Evolutionary conservation across 257 asterid species (phyloP).

Genomic region (Solanum ahanhuiri): DNA sequence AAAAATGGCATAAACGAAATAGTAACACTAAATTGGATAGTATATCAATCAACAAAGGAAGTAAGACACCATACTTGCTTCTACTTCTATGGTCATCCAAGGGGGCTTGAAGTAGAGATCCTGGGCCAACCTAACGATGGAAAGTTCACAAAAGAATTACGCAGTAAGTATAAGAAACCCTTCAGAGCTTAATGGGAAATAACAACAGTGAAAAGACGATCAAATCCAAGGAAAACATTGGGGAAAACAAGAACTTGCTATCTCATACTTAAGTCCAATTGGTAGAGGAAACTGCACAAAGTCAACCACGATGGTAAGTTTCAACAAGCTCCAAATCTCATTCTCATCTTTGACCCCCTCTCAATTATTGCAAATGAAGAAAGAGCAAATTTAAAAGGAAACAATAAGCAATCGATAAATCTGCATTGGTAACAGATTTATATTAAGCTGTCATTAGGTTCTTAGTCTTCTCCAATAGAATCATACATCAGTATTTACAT

Average conservation of each 20-base stretch:
- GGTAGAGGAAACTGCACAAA: neutral
- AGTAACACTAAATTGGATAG: neutral
- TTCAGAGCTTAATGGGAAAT: conserved; percentile 1
- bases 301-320: neutral
- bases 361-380: neutral
- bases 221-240: neutral
- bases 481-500: neutral
- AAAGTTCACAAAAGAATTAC: conserved; percentile 7
- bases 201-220: conserved; percentile 1
- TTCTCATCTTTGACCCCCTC: neutral
- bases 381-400: neutral
- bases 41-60: conserved; percentile 2
- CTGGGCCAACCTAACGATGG: conserved; percentile 70
- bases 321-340: neutral
- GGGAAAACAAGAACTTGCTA: neutral
- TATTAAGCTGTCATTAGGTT: neutral
- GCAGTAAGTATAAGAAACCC: neutral
- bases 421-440: neutral
- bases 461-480: neutral
- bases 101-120: conserved; percentile 95
- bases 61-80: conserved; percentile 43
- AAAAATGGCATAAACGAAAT: conserved; percentile 6
- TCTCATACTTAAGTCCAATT: neutral
- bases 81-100: conserved; percentile 65
- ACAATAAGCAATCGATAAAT: neutral